A percentile compares a stretch with the other conserved stretches of the same genome.
Evolutionary conservation across 1,139 yeast species (phyloP).

Genomic region (Geotrichum siamense): DNA sequence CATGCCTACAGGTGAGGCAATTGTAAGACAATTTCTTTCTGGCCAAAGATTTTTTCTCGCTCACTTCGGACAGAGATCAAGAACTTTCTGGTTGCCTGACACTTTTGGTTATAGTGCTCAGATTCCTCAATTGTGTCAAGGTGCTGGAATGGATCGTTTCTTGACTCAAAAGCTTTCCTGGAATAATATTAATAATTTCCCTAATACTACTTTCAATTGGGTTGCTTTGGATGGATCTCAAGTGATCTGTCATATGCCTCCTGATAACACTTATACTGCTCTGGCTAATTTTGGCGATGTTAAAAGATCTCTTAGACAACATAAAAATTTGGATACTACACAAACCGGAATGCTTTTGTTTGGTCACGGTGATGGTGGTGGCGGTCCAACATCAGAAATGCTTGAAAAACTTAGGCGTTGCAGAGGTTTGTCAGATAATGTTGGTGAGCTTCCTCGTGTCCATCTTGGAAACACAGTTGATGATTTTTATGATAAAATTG

Average conservation of each 20-base stretch:
- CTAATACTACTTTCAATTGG: conserved; percentile 90
- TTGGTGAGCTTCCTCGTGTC: conserved; percentile 71
- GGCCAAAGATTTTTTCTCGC: conserved; percentile 81
- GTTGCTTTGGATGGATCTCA: conserved; percentile 90
- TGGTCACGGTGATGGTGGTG: conserved; percentile 98
- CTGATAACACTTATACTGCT: conserved; percentile 92
- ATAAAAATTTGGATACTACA: conserved; percentile 73
- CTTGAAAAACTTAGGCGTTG: conserved; percentile 84
- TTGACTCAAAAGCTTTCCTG: conserved; percentile 91
- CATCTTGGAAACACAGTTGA: conserved; percentile 70
- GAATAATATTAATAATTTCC: conserved; percentile 90
- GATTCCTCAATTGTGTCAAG: conserved; percentile 84
- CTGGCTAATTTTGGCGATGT: conserved; percentile 90
- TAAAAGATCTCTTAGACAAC: conserved; percentile 66
- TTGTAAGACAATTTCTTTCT: conserved; percentile 76
- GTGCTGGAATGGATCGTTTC: conserved; percentile 75
- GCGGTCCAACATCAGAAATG: conserved; percentile 94
- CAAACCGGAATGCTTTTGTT: conserved; percentile 68
- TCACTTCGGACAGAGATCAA: conserved; percentile 69
- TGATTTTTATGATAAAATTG: conserved; percentile 65
- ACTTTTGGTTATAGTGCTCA: conserved; percentile 96
- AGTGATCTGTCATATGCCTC: conserved; percentile 94
- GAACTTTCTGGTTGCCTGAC: conserved; percentile 91
- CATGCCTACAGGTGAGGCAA: conserved; percentile 85
- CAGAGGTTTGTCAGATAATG: conserved; percentile 76